Evolutionary conservation across 805 yeast genomes (phyloP), one percentile per base, ranked within the genome.

Genomic region (Schizosaccharomyces cryophilus): DNA sequence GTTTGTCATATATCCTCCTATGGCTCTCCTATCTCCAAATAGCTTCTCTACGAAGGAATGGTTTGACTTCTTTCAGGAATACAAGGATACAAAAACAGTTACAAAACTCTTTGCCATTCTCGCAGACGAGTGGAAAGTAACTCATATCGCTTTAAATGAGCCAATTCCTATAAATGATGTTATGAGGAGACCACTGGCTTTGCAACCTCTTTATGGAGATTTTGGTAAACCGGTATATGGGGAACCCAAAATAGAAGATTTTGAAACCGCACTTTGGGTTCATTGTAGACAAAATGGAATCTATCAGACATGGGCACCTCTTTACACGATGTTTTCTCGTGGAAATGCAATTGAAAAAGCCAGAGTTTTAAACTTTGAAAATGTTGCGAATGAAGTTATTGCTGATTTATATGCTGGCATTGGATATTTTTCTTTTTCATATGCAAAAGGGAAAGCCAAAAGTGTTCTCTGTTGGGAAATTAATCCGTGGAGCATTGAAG

Each of bases 281-380:
- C 70, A 75, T 11, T 75, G 76, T 0, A 71, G 74, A 1, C 95
- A 87, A 66, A 85, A 87, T 68, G 88, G 87, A 1, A 80, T 87
- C 2, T 73, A 69, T 64, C 95, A 87, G 67, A 75, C 78, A 9
- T 87, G 95, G 95, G 86, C 90, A 5, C 95, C 95, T 1, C 69
- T 76, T 61, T 83, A 80, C 67, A 85, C 95, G 1, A 87, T 87
- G 95, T 87, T 87, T 68, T 82, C 89, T 59, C 71, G 95, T 21
- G 95, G 95, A 0, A 87, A 87, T 68, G 79, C 87, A 66, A 84
- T 84, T 64, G 95, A 87, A 67, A 87, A 87, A 69, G 76, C 80
- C 15, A 70, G 95, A 24, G 75, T 87, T 0, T 67, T 85, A 51
- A 68, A 69, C 0, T 79, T 73, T 61, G 55, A 61, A 1, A 67